These are phyloP conservation scores for Postia placenta DNA, from an alignment of 768 basidiomycete genomes.

Conservation along the genomic window DNA sequence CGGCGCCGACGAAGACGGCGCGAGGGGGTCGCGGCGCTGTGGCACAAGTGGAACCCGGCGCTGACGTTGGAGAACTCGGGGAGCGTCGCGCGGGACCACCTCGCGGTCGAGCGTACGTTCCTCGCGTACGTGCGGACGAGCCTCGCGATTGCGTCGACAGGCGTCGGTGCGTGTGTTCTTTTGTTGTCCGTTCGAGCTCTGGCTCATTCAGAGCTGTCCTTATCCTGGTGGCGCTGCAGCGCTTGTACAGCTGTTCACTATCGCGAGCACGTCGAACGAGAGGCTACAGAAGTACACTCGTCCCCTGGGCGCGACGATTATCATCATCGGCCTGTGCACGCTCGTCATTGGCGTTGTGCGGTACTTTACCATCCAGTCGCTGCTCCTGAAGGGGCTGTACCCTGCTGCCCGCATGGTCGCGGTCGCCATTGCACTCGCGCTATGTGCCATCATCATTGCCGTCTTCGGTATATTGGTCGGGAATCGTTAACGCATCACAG, in stretches of 20 bases:
- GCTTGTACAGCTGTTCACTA: conserved; percentile 41
- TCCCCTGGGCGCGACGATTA: conserved; percentile 39
- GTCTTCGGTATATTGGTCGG: conserved; percentile 33
- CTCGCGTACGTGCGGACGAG: conserved; percentile 48
- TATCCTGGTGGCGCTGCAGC: too few species aligned
- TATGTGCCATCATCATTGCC: conserved; percentile 26
- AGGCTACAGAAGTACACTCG: conserved; percentile 26
- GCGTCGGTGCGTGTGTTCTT: conserved; percentile 44
- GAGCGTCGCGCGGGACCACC: conserved; percentile 46
- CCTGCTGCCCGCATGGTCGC: conserved; percentile 34
- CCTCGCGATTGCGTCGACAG: conserved; percentile 40
- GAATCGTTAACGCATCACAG: too few species aligned
- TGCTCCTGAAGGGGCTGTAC: conserved; percentile 32
- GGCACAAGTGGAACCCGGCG: conserved; percentile 5
- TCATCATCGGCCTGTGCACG: conserved; percentile 30
- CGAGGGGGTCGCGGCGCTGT: neutral
- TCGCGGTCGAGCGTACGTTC: conserved; percentile 46
- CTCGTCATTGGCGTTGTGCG: conserved; percentile 28
- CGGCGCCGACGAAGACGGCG: neutral
- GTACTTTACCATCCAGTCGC: conserved; percentile 34
- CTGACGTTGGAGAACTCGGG: conserved; percentile 40
- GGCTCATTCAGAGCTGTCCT: neutral
- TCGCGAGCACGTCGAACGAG: conserved; percentile 22
- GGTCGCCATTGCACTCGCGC: conserved; percentile 23
- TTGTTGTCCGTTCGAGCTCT: too few species aligned